These are phyloP conservation scores for Eucalyptus cladocalyx DNA, from an alignment of 345 rosid genomes.

Conservation along the genomic window DNA sequence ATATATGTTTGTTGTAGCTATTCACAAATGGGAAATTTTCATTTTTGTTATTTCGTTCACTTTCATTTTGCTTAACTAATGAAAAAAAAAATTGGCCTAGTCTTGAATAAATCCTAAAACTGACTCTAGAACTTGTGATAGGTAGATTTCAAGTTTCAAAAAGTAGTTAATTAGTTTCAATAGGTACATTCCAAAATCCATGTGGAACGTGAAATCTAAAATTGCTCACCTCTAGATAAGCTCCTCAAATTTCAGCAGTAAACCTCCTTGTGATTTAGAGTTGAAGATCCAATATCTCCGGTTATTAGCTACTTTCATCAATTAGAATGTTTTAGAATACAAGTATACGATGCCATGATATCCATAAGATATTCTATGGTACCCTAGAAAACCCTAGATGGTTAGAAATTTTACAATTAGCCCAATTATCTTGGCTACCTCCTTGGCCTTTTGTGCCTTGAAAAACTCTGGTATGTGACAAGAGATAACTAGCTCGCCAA, in stretches of 20 bases:
- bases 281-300: background rate
- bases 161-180: rapidly evolving
- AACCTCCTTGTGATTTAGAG: background rate
- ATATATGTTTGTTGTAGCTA: background rate
- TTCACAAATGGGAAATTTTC: background rate
- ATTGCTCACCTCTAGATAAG: background rate
- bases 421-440: background rate
- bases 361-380: background rate
- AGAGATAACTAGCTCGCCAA: background rate
- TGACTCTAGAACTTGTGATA: background rate
- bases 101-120: background rate
- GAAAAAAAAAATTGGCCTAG: rapidly evolving
- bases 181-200: too few relatives aligned
- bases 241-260: background rate
- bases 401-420: background rate
- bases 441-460: background rate
- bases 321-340: background rate
- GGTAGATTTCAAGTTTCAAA: too few relatives aligned
- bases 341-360: background rate
- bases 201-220: too few relatives aligned
- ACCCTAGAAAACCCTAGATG: background rate
- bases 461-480: background rate
- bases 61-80: background rate
- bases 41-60: too few relatives aligned
- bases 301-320: background rate